Evolutionary conservation across 192 early-diverging fungal species (phyloP), one percentile per base, ranked within the genome.

Genomic region (Backusella westeae): DNA sequence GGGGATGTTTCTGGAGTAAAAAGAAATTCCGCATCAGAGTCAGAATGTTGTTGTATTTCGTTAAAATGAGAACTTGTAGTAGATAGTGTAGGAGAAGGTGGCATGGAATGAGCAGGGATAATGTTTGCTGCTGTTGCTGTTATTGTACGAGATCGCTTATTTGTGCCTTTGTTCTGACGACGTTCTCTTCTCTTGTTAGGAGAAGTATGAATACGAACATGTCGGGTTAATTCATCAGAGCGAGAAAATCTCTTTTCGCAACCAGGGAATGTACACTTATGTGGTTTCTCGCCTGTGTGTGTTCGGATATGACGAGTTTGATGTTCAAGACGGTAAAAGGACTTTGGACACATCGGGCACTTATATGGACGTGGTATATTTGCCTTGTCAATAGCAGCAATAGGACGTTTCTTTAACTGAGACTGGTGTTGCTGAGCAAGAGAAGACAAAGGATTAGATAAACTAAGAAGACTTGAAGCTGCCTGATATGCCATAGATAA

Each of bases 211-310:
- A 86, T 88, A 63, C 89, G 84, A 71, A 80, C 75, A 80, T 95
- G 94, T 38, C 94, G 86, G 3, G 92, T 93, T 36, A 95, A 87
- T 80, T 95, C 94, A 77, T 92, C 92, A 9, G 89, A 91, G 49
- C 93, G 86, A 12, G 91, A 91, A 75, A 96, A 96, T 32, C 89
- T 88, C 82, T 93, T 93, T 75, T 90, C 89, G 81, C 94, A 96
- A 73, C 91, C 91, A 35, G 90, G 85, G 72, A 90, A 90, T 42
- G 88, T 88, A 82, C 94, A 96, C 23, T 85, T 84, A 77, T 94
- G 91, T 5, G 94, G 94, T 68, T 91, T 90, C 83, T 96, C 94
- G 67, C 94, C 94, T 1, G 94, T 96, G 80, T 96, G 94, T 6
- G 91, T 94, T 78, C 92, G 89, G 63, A 93, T 90, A 75, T 96